Evolutionary conservation across 2,329 filamentous ascomycete species (phyloP).

Genomic region (Epichloe brachyelytri): DNA sequence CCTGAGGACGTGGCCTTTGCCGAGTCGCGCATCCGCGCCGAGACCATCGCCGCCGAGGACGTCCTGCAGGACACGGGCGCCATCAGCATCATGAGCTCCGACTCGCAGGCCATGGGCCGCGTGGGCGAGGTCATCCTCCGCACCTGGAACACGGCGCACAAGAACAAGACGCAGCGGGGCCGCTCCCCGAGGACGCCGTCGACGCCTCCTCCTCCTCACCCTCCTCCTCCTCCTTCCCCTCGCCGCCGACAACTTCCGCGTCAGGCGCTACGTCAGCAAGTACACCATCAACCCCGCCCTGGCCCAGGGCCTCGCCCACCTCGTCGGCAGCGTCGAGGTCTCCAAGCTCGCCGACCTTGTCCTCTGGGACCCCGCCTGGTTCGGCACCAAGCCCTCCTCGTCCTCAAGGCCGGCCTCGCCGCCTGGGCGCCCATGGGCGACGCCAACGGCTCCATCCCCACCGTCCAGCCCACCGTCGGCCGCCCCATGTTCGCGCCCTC

Average conservation of each 20-base stretch:
- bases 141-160: conserved; percentile 95
- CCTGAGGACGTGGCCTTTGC: conserved; percentile 94
- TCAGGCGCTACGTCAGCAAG: conserved; percentile 87
- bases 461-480: conserved; percentile 70
- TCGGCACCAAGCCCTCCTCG: conserved; percentile 74
- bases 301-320: conserved; percentile 77
- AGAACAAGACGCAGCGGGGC: conserved; percentile 79
- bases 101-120: conserved; percentile 93
- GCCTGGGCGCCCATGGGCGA: conserved; percentile 76
- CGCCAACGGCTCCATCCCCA: conserved; percentile 74
- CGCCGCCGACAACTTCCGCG: conserved; percentile 72
- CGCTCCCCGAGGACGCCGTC: conserved; percentile 64
- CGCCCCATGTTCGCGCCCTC: conserved; percentile 75
- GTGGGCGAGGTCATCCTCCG: conserved; percentile 87
- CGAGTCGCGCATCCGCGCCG: conserved; percentile 83
- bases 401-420: conserved; percentile 84
- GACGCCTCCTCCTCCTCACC: neutral
- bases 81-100: conserved; percentile 94
- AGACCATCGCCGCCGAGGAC: conserved; percentile 94
- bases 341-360: conserved; percentile 86
- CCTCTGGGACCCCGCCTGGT: conserved; percentile 72
- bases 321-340: conserved; percentile 76
- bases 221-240: neutral
- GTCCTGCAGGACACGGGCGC: conserved; percentile 89
- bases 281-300: conserved; percentile 93